Base-by-base conservation (phyloP, 805 yeast species). In the Hanseniaspora mollemarum region DNA sequence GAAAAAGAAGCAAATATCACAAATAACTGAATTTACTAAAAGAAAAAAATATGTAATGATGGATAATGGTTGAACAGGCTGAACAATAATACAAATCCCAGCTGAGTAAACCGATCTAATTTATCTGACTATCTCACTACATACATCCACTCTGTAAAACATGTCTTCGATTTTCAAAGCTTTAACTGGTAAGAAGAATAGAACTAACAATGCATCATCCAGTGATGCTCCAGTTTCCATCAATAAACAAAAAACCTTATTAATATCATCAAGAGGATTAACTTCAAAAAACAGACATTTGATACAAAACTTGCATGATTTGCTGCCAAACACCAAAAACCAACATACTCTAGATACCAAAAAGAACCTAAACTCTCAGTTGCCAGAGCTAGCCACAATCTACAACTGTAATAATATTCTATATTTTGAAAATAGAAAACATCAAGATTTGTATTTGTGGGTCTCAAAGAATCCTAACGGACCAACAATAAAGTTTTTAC, bases 381-480 rank as follows among this genome's bases (percentile, higher is more conserved):
- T 92, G 54, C 92, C 92, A 62, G 98, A 92, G 70, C 83, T 88
- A 55, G 97, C 97, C 2, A 98, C 92, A 62, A 72, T 92, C 56
- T 87, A 90, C 76, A 92, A 92, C 73, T 92, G 98, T 75, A 92
- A 92, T 70, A 92, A 92, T 64, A 77, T 92, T 58, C 71, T 87
- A 64, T 92, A 83, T 65, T 92, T 92, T 65, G 98, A 92, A 68
- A 86, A 95, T 51, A 81, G 97, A 71, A 92, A 92, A 68, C 96
- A 90, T 68, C 84, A 80, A 67, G 98, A 92, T 69, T 77, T 92
- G 61, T 92, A 92, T 66, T 67, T 92, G 66, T 92, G 96, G 95
- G 66, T 92, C 56, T 78, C 96, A 31, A 90, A 92, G 68, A 92
- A 97, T 26, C 98, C 98, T 39, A 90, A 92, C 65, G 98, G 98